A percentile compares a stretch with the other conserved stretches of the same genome.
Evolutionary conservation across 495 filamentous ascomycete genomes (phyloP).

Genomic region (Alectoria sarmentosa): DNA sequence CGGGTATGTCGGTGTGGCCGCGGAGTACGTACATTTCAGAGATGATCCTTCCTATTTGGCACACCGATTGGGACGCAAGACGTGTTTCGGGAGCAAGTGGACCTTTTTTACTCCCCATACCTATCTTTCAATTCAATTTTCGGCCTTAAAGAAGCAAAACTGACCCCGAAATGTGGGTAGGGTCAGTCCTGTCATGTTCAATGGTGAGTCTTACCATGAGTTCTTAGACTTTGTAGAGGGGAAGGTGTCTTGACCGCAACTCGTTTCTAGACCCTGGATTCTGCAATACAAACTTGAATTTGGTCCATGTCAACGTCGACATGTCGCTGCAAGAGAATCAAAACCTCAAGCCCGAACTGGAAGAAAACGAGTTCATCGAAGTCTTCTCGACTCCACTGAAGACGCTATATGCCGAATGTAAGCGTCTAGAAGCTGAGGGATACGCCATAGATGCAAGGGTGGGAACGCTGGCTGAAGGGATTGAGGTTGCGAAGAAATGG

Average conservation of each 20-base stretch:
- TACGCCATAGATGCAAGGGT: slow-evolving; percentile 83
- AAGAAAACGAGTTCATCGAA: slow-evolving; percentile 89
- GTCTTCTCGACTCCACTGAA: slow-evolving; percentile 65
- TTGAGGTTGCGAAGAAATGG: slow-evolving; percentile 67
- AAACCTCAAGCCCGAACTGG: slow-evolving; percentile 63
- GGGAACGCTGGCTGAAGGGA: slow-evolving; percentile 76
- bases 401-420: slow-evolving; percentile 59
- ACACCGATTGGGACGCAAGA: no score
- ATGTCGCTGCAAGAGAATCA: slow-evolving; percentile 63
- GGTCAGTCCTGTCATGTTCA: slow-evolving; percentile 75
- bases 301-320: slow-evolving; percentile 78
- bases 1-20: slow-evolving; percentile 69
- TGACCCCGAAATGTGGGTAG: no score
- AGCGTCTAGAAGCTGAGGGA: slow-evolving; percentile 61
- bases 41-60: no score
- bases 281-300: slow-evolving; percentile 80
- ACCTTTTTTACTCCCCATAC: no score
- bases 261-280: slow-evolving; percentile 56
- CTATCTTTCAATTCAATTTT: no score
- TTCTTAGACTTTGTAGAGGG: background rate
- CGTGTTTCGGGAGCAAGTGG: no score
- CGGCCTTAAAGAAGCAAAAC: no score
- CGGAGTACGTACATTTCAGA: no score
- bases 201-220: slow-evolving; percentile 46
- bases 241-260: background rate